These are phyloP conservation scores for Carallia pectinifolia DNA, from an alignment of 345 rosid genomes.

Conservation along the genomic window DNA sequence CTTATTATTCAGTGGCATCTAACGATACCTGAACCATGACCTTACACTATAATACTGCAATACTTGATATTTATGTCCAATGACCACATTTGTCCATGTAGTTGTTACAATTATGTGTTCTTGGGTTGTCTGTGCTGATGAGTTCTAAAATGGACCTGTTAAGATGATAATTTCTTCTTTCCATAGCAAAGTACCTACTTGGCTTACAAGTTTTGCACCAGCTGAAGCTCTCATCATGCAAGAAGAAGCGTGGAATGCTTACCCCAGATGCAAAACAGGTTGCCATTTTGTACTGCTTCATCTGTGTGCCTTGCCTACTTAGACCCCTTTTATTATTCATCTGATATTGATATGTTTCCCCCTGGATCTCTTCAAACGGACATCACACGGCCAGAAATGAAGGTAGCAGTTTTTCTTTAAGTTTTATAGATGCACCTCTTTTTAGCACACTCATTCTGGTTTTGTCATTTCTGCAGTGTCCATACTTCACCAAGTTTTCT, in stretches of 20 bases:
- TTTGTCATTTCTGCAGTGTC: slow-evolving; percentile 51
- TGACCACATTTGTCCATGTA: too few species aligned
- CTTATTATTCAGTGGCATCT: too few species aligned
- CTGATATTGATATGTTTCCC: slow-evolving; percentile 28
- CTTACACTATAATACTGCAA: neutral
- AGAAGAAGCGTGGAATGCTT: slow-evolving; percentile 79
- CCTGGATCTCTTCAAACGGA: slow-evolving; percentile 21
- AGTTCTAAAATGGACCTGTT: neutral
- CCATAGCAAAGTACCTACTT: slow-evolving; percentile 68
- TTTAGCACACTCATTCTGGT: slow-evolving; percentile 9
- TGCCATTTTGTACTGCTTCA: slow-evolving; percentile 3
- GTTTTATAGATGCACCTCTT: neutral
- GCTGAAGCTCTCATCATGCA: slow-evolving; percentile 63
- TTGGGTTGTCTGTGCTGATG: too few species aligned
- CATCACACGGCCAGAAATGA: slow-evolving; percentile 42
- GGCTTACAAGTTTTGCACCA: slow-evolving; percentile 64
- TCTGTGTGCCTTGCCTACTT: neutral
- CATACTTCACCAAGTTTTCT: slow-evolving; percentile 60
- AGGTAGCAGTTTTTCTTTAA: slow-evolving; percentile 38
- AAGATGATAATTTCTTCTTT: neutral
- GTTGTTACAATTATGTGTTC: too few species aligned
- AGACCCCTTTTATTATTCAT: slow-evolving; percentile 1
- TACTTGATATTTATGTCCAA: neutral
- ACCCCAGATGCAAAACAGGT: slow-evolving; percentile 80
- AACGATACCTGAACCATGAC: neutral